phyloP scores from a whole-genome alignment of 1,284 basidiomycete genomes.

The Sporisorium graminicola region DNA sequence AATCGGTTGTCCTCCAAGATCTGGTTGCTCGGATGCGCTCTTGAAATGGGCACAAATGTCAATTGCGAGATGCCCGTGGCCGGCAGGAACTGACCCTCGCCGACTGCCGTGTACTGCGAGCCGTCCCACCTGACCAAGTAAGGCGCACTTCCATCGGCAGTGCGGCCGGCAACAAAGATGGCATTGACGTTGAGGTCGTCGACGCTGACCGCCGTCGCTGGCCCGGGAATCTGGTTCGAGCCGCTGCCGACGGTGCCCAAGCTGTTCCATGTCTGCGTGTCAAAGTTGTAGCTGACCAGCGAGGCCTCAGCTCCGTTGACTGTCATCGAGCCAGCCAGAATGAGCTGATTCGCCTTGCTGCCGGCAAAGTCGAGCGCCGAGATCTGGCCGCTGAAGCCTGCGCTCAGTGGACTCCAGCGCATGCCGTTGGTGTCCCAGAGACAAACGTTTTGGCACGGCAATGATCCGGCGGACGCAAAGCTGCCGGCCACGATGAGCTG shows the following conservation, averaged over 20 bases:
- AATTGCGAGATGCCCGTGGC: conserved; percentile 83
- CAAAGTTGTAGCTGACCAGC: conserved; percentile 79
- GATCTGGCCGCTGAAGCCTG: conserved; percentile 85
- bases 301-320: conserved; percentile 77
- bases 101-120: conserved; percentile 35
- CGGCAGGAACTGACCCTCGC: conserved; percentile 69
- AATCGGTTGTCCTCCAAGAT: conserved; percentile 87
- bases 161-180: conserved; percentile 87
- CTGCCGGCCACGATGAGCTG: conserved; percentile 85
- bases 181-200: conserved; percentile 84
- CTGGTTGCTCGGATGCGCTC: conserved; percentile 78
- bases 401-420: conserved; percentile 86
- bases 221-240: conserved; percentile 80
- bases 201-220: conserved; percentile 87
- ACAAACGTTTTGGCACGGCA: conserved; percentile 84
- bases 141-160: conserved; percentile 44
- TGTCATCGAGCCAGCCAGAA: conserved; percentile 78
- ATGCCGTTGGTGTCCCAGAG: conserved; percentile 77
- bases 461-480: conserved; percentile 82
- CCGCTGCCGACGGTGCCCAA: conserved; percentile 82
- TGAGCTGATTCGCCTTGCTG: conserved; percentile 56
- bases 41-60: conserved; percentile 84
- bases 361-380: conserved; percentile 80
- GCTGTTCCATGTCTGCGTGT: conserved; percentile 73
- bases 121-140: conserved; percentile 64